Evolutionary conservation across 768 basidiomycete genomes (phyloP).

Genomic region (Tephrocybe rancida): DNA sequence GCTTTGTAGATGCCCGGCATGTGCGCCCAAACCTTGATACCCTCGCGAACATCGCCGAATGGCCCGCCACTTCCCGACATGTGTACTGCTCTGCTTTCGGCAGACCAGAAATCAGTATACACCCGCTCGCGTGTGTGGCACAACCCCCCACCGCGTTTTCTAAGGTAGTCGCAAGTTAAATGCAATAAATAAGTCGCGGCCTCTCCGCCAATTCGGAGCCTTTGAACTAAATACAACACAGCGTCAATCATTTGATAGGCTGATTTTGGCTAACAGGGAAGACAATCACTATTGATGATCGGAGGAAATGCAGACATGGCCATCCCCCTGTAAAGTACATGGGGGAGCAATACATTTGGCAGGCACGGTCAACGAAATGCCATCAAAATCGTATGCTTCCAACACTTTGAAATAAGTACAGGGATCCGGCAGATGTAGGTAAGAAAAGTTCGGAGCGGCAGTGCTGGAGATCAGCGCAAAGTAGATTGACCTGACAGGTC

Average conservation of each 20-base stretch:
- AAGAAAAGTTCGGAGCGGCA: not conserved
- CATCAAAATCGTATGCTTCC: no score
- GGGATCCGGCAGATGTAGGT: not conserved
- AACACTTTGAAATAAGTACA: not conserved
- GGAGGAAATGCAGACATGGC: not conserved
- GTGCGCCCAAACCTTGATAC: no score
- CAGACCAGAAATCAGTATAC: no score
- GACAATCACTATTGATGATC: conserved; percentile 4
- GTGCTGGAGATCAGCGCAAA: not conserved
- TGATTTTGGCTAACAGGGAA: not conserved
- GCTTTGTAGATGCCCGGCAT: no score
- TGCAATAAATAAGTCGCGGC: not conserved
- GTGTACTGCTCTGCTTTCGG: no score
- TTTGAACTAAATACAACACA: conserved; percentile 4
- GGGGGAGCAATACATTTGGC: not conserved
- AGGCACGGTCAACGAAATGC: not conserved
- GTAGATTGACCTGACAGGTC: not conserved
- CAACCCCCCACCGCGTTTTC: no score
- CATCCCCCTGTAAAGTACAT: no score
- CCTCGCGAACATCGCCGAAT: no score
- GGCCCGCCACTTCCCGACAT: no score
- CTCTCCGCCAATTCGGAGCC: not conserved
- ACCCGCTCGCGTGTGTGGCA: no score
- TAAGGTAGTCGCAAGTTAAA: no score
- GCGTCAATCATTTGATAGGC: conserved; percentile 12